Evolutionary conservation across 768 basidiomycete genomes (phyloP), one percentile per base, ranked within the genome.

Genomic region (Tricholoma sp.): DNA sequence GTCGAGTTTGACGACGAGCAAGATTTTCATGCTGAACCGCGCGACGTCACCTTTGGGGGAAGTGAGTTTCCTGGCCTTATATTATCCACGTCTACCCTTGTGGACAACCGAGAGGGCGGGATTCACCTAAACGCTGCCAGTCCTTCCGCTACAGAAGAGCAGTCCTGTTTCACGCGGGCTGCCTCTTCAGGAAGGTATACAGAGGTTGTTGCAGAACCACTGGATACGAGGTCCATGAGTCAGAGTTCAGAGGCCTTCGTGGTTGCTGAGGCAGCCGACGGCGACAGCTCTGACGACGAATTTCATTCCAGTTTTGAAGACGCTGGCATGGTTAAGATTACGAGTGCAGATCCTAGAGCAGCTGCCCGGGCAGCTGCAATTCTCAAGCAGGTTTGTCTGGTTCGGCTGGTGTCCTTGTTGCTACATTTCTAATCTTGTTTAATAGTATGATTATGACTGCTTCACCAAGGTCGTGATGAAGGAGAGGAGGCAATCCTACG

Each of bases 321-420:
- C 50, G 69, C 74, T 12, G 80, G 80, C n/a, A 73, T 95, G 5
- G 84, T 97, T 60, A 88, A 90, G 72, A 89, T 96, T 58, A 86
- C 86, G 2, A 92, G 90, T 57, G 81, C 83, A 18, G 90, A 96
- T 68, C 90, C 94, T 2, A 78, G 80, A 57, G 91, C 91, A 15
- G 94, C 94, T 47, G 94, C 94, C 2, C 76, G 91, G 49, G 94
- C 94, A n/a, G 94, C 91, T 33, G 94, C 94, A 0, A 94, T 97
- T 57, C 75, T 97, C 62, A 93, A 89, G 70, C 80, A 91, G 78
- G 92, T 91, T 50, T n/a, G 83, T 54, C 18, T 32, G 53, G 44
- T 52, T 24, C 24, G 1, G 24, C 24, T 20, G 48, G 7, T 39
- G 17, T 37, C 5, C 31, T 24, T 17, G 5, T 37, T 18, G 31